These are phyloP conservation scores for Eutrema heterophyllum DNA, from an alignment of 345 rosid genomes.

Conservation along the genomic window DNA sequence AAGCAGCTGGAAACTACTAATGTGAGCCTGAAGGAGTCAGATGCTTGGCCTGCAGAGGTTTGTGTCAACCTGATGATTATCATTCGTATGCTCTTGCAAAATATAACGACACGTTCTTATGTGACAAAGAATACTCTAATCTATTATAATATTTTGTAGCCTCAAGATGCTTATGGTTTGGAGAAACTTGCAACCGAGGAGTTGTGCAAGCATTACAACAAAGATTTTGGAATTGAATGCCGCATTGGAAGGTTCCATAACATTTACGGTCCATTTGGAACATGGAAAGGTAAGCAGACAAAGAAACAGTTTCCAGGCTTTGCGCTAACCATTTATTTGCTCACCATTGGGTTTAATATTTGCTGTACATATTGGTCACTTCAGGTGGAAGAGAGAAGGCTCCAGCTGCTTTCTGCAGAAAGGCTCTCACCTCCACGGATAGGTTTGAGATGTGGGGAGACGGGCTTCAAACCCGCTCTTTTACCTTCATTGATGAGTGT, in stretches of 20 bases:
- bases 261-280: slow-evolving; percentile 98
- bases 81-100: not conserved
- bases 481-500: slow-evolving; percentile 98
- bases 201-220: slow-evolving; percentile 93
- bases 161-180: slow-evolving; percentile 99
- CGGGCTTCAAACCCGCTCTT: slow-evolving; percentile 93
- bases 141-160: slow-evolving; percentile 41
- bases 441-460: slow-evolving; percentile 99
- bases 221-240: slow-evolving; percentile 92
- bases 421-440: slow-evolving; percentile 71
- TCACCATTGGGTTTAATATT: not conserved
- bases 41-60: slow-evolving; percentile 99
- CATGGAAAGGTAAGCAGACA: slow-evolving; percentile 76
- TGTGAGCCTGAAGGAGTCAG: slow-evolving; percentile 97
- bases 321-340: not conserved
- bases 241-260: slow-evolving; percentile 95
- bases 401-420: slow-evolving; percentile 99
- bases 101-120: not conserved
- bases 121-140: not conserved
- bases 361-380: not conserved
- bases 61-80: slow-evolving; percentile 9
- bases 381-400: slow-evolving; percentile 99
- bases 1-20: slow-evolving; percentile 92
- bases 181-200: slow-evolving; percentile 99
- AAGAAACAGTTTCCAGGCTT: not conserved